Evolutionary conservation across 345 rosid genomes (phyloP), one percentile per base, ranked within the genome.

Genomic region (Salix exigua): DNA sequence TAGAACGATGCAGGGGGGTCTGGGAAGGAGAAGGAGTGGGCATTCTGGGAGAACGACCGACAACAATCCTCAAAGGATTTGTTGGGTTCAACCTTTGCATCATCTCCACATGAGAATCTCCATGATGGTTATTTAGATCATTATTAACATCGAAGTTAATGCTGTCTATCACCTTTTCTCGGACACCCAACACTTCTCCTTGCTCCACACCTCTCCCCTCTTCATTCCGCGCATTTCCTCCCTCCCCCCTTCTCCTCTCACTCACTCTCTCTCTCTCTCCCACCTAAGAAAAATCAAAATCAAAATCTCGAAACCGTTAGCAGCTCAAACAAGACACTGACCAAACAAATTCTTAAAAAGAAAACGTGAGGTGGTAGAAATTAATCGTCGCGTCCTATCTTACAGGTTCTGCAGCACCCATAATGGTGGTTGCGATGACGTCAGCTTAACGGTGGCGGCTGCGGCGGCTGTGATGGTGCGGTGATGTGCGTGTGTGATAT

Each of bases 1-100:
- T 87, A 72, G 97, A 90, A 46, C 97, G 96, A 83, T 98, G 84
- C 66, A 84, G 83, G 64, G 84, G 73, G 5, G 88, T 31, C 61
- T 73, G 82, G 51, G 82, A 75, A 79, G 91, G 88, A 40, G 90
- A 68, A 23, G 92, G 88, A 63, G 90, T 68, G 35, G 91, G 76
- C 74, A 81, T 86, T 86, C 98, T 86, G 48, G 88, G 75, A 53
- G 83, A 67, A 23, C 88, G 85, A 84, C 89, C 88, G 64, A 85
- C 67, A 33, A 73, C 91, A 76, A 93, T 75, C 75, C 97, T 85
- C 63, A 96, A 85, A 80, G 99, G 98, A 82, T 93, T 96, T 50
- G 94, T 89, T 18, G 89, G 92, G 79, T 92, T 91, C 60, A 96
- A 75, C 67, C 88, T 90, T 63, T 82, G 94, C 88, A 96, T 71